These are phyloP conservation scores for Coniochaeta sp. DNA, from an alignment of 2,329 filamentous ascomycete genomes.

Conservation along the genomic window DNA sequence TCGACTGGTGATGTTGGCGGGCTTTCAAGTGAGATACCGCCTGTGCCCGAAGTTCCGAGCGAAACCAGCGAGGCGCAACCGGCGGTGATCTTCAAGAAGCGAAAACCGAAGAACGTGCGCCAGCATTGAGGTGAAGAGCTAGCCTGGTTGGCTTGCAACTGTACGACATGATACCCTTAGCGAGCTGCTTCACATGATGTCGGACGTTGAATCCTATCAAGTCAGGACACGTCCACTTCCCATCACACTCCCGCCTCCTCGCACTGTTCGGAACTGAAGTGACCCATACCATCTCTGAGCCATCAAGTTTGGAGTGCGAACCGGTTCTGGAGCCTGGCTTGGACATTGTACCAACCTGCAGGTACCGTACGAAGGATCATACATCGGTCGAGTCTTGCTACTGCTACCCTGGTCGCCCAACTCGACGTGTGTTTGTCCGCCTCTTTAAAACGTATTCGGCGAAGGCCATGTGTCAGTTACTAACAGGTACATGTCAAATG, in stretches of 20 bases:
- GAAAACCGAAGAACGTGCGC: slow-evolving; percentile 61
- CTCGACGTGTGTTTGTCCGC: no score
- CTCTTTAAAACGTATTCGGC: no score
- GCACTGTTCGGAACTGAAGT: background rate
- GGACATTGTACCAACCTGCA: background rate
- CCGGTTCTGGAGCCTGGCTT: background rate
- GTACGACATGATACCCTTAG: background rate
- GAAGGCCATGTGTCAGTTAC: no score
- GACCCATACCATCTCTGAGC: background rate
- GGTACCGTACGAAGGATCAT: background rate
- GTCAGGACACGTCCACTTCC: no score
- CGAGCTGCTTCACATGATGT: background rate
- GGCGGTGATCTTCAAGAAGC: slow-evolving; percentile 70
- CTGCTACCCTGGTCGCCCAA: background rate
- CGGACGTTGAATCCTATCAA: background rate
- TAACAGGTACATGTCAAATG: background rate
- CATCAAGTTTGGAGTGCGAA: background rate
- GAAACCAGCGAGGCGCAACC: slow-evolving; percentile 22
- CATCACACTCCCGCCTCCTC: background rate
- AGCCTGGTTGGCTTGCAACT: background rate
- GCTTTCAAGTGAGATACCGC: slow-evolving; percentile 6
- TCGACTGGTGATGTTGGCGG: slow-evolving; percentile 17
- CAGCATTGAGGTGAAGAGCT: slow-evolving; percentile 42
- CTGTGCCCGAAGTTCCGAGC: slow-evolving; percentile 15
- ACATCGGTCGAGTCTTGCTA: background rate